phyloP scores from a whole-genome alignment of 208 protist genomes.

The Strigomonas culicis region DNA sequence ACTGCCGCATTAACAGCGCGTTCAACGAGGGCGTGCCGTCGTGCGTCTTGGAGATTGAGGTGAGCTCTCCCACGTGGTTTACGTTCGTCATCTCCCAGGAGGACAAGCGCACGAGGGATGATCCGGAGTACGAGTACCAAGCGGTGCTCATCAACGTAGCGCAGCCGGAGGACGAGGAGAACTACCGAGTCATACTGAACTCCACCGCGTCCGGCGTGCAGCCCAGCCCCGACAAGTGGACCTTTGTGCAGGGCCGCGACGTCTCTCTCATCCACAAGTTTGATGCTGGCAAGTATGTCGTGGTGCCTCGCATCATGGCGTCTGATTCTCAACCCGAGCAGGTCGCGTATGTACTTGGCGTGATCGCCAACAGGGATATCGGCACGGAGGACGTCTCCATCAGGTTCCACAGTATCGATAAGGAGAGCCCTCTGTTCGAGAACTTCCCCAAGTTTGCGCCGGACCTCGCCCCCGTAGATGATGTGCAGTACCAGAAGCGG shows the following conservation, averaged over 20 bases:
- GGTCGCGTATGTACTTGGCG: slow-evolving; percentile 24
- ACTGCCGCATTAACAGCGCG: slow-evolving; percentile 41
- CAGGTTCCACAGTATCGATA: slow-evolving; percentile 50
- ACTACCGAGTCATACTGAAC: slow-evolving; percentile 25
- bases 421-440: slow-evolving; percentile 66
- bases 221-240: slow-evolving; percentile 28
- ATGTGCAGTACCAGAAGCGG: slow-evolving; percentile 69
- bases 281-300: slow-evolving; percentile 28
- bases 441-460: slow-evolving; percentile 84
- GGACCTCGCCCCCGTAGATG: slow-evolving; percentile 31
- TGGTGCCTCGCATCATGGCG: slow-evolving; percentile 54
- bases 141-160: slow-evolving; percentile 75
- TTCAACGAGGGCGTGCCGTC: slow-evolving; percentile 40
- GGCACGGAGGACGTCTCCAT: slow-evolving; percentile 48
- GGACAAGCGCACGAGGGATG: slow-evolving; percentile 64
- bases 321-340: slow-evolving; percentile 52
- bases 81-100: slow-evolving; percentile 53
- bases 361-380: slow-evolving; percentile 34
- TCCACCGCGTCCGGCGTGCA: slow-evolving; percentile 21
- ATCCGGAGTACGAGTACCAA: slow-evolving; percentile 31
- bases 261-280: slow-evolving; percentile 46
- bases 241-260: slow-evolving; percentile 36
- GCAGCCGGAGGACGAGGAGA: slow-evolving; percentile 28
- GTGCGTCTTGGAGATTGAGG: slow-evolving; percentile 33
- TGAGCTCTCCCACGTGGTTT: slow-evolving; percentile 26